Conservation (phyloP, 257 asterid species). For the Capsicum pubescens region DNA sequence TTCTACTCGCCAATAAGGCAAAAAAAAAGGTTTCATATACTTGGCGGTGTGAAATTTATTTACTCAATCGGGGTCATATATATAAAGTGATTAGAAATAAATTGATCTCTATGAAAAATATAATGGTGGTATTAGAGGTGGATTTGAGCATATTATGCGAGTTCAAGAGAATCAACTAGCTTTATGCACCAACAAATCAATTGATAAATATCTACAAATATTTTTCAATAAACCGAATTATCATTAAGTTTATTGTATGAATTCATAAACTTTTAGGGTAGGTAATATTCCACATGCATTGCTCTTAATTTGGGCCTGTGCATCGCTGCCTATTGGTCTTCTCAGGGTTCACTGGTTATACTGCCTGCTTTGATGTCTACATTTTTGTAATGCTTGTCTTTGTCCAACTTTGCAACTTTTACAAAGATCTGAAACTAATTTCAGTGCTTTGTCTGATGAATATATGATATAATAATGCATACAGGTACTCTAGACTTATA, state of each 20-base stretch:
- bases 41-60: too few species aligned
- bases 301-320: neutral
- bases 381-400: conserved; percentile 27
- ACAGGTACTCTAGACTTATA: neutral
- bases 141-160: too few species aligned
- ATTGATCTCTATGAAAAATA: too few species aligned
- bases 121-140: too few species aligned
- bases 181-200: too few species aligned
- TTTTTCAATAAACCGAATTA: too few species aligned
- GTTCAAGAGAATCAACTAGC: too few species aligned
- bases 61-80: too few species aligned
- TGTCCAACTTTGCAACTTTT: conserved; percentile 14
- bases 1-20: too few species aligned
- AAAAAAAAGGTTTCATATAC: too few species aligned
- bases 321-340: conserved; percentile 3
- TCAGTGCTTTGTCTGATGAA: neutral
- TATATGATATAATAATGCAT: neutral
- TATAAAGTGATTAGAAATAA: too few species aligned
- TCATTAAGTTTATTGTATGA: neutral
- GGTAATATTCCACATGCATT: conserved; percentile 19
- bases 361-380: neutral
- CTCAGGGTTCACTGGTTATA: neutral
- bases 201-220: too few species aligned
- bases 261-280: neutral
- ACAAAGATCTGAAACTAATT: neutral